Conservation (phyloP, 23 red algal genomes). For the Porphyridium purpureum region DNA sequence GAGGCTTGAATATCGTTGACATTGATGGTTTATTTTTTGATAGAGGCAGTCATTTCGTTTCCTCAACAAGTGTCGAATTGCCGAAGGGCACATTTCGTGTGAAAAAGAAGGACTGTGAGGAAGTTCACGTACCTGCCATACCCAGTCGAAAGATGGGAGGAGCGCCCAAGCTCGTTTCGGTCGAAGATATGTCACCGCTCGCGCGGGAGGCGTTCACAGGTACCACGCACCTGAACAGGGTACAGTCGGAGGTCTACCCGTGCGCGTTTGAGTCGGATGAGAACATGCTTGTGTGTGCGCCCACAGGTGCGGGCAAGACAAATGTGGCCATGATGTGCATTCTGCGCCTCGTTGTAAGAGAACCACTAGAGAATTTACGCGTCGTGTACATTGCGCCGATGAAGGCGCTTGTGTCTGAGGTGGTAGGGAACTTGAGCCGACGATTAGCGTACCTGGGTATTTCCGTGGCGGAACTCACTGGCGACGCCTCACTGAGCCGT, state of each 20-base stretch:
- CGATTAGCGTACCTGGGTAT: slow-evolving; percentile 36
- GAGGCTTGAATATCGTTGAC: too few relatives aligned
- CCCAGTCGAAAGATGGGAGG: background rate
- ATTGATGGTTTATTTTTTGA: background rate
- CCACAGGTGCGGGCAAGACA: slow-evolving; percentile 96
- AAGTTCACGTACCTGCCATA: slow-evolving; percentile 42
- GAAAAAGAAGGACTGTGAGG: slow-evolving; percentile 36
- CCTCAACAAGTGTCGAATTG: background rate
- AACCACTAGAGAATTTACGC: slow-evolving; percentile 8
- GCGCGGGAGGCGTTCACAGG: slow-evolving; percentile 24
- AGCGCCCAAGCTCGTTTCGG: slow-evolving; percentile 6
- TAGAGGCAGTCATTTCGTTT: background rate
- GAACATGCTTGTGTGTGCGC: slow-evolving; percentile 92
- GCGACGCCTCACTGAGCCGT: slow-evolving; percentile 52
- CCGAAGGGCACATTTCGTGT: background rate
- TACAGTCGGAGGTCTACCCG: slow-evolving; percentile 72
- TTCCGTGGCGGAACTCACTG: slow-evolving; percentile 71
- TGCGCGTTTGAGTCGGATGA: slow-evolving; percentile 47
- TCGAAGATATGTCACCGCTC: slow-evolving; percentile 11
- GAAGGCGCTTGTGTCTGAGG: slow-evolving; percentile 90
- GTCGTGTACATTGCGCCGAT: slow-evolving; percentile 96
- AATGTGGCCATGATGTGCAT: slow-evolving; percentile 86
- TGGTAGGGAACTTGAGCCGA: slow-evolving; percentile 62
- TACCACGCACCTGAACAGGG: slow-evolving; percentile 35
- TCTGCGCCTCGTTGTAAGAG: slow-evolving; percentile 30